Conservation (phyloP, 148 eudicot species). For the Salicornia ramosissima region DNA sequence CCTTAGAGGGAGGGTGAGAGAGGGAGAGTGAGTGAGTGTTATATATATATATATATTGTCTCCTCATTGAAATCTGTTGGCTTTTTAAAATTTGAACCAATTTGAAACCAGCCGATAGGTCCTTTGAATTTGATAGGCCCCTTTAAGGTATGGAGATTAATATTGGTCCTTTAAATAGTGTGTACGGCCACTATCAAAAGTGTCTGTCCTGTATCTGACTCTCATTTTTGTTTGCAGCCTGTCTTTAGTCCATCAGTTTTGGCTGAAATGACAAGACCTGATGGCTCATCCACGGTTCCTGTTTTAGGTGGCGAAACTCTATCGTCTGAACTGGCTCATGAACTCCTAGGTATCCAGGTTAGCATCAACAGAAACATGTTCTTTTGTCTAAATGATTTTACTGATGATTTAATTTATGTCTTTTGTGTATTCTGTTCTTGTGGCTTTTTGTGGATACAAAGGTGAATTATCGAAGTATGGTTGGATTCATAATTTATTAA, state of each 20-base stretch:
- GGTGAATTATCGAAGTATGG: neutral
- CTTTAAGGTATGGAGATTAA: neutral
- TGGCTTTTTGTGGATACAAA: neutral
- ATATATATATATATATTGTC: no score
- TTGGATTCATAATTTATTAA: neutral
- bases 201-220: conserved; percentile 5
- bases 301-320: conserved; percentile 62
- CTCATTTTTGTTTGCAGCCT: conserved; percentile 46
- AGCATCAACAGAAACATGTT: conserved; percentile 4
- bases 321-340: conserved; percentile 84
- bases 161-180: neutral
- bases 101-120: no score
- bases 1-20: neutral
- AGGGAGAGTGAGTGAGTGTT: no score
- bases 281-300: conserved; percentile 69
- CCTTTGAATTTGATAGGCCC: neutral
- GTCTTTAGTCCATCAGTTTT: conserved; percentile 78
- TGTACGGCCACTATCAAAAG: no score
- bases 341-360: conserved; percentile 87
- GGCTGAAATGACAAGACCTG: conserved; percentile 87
- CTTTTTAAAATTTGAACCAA: no score
- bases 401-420: no score
- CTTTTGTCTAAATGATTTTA: no score
- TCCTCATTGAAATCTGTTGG: neutral
- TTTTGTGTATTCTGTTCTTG: no score